Evolutionary conservation across 495 filamentous ascomycete species (phyloP), one percentile per base, ranked within the genome.

Genomic region (Neurospora sp.): DNA sequence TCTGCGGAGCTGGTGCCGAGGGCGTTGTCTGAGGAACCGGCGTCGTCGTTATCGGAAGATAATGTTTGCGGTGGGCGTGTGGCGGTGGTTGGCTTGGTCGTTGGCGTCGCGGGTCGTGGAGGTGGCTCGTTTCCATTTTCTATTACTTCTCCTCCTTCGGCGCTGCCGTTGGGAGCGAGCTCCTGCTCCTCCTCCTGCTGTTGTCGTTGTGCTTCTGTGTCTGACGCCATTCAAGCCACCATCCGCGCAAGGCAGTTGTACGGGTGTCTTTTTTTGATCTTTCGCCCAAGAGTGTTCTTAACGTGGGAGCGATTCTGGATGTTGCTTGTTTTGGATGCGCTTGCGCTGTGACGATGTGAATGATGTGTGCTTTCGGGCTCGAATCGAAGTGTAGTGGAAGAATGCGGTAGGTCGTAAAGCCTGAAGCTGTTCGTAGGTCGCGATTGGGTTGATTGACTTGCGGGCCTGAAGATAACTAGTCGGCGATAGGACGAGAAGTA

Each of bases 181-280:
- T 66, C 39, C 38, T 54, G 44, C 2, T 70, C 46, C 9, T 72
- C 54, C 23, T 62, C 42, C 5, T 40, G 70, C 23, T 54, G 41
- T 66, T 73, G 18, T 0, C 38, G 70, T 39, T 71, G 41, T 66
- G 74, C 11, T 69, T 77, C 74, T 31, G 46, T 71, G 69, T 74
- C 71, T 14, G 79, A 73, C 77, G 73, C 79, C 79, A 81, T 81
- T 79, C 79, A 81, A 59, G 79, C 78, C 79, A 79, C 79, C 44
- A 59, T 18, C 54, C 7, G 54, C 54, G 7, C 27, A 18, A 35
- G 5, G 54, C 31, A 66, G 6, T 66, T 66, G 27, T 66, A 12
- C 11, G 11, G 20, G 23, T 35, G 5, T 14, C 5, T 27, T 12
- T 4, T 12, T 5, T 8, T 27, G 23, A 27, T 54, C 20, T 54